Conservation (phyloP, 805 yeast genomes). For the Starmerella vitae region DNA sequence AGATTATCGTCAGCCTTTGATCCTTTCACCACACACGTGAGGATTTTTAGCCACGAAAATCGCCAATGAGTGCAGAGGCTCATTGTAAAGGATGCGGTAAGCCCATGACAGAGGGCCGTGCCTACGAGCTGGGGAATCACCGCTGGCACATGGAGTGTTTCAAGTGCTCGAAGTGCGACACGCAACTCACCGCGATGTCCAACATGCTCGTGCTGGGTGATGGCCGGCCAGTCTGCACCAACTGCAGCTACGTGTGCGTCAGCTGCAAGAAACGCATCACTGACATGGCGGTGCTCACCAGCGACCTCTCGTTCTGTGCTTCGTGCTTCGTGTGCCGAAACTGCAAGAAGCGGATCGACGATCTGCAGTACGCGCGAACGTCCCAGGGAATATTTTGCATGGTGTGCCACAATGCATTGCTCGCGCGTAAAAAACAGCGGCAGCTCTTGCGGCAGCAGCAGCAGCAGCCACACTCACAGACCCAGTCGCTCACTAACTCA, state of each 20-base stretch:
- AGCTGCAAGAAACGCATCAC: slow-evolving; percentile 77
- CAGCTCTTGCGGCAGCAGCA: slow-evolving; percentile 34
- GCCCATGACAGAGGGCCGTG: slow-evolving; percentile 63
- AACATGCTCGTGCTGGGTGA: slow-evolving; percentile 86
- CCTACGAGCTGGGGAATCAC: slow-evolving; percentile 85
- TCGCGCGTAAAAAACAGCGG: slow-evolving; percentile 59
- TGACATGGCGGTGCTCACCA: slow-evolving; percentile 86
- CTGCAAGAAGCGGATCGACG: slow-evolving; percentile 75
- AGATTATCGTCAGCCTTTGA: no score
- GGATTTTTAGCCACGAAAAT: background rate
- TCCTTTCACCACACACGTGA: no score
- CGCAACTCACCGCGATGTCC: slow-evolving; percentile 69
- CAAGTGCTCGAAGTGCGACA: slow-evolving; percentile 70
- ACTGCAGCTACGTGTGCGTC: slow-evolving; percentile 83
- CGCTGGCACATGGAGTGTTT: slow-evolving; percentile 95
- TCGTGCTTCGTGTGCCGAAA: slow-evolving; percentile 79
- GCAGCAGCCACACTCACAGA: background rate
- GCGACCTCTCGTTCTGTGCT: slow-evolving; percentile 89
- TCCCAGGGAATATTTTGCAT: slow-evolving; percentile 87
- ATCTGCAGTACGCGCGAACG: slow-evolving; percentile 81
- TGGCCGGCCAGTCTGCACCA: slow-evolving; percentile 78
- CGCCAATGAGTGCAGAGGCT: slow-evolving; percentile 13
- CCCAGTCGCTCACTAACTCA: background rate
- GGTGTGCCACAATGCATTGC: slow-evolving; percentile 72
- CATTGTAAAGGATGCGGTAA: slow-evolving; percentile 21